A percentile compares a stretch with the other conserved stretches of the same genome.
Conservation (phyloP, 257 asterid species). For the Fraxinus anomala region DNA sequence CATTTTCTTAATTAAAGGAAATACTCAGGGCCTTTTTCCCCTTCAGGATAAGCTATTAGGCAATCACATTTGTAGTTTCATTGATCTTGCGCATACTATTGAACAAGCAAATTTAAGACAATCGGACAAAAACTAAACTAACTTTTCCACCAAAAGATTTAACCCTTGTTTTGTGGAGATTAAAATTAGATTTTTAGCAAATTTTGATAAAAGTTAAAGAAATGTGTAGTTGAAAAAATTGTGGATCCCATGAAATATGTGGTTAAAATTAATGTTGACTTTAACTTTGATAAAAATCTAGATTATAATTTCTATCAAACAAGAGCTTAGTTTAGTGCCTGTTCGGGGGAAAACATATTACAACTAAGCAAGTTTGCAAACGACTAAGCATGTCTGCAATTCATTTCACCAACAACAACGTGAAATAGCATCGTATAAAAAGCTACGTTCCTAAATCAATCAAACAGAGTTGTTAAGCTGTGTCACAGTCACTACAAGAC, state of each 20-base stretch:
- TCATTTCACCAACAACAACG: not conserved
- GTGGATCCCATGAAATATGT: too few species aligned
- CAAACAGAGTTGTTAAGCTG: not conserved
- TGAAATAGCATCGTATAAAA: slow-evolving; percentile 5
- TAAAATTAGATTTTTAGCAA: too few species aligned
- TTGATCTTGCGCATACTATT: not conserved
- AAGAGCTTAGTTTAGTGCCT: not conserved
- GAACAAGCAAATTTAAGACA: not conserved
- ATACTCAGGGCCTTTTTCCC: not conserved
- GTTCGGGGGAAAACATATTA: not conserved
- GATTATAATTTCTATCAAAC: too few species aligned
- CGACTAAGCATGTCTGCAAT: not conserved
- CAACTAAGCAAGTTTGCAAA: not conserved
- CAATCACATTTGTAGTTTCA: not conserved
- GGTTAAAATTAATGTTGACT: too few species aligned
- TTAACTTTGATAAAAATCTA: too few species aligned
- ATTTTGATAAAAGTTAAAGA: too few species aligned
- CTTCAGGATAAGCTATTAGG: not conserved
- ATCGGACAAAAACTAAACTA: not conserved
- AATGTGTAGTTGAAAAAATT: too few species aligned
- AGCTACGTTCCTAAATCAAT: slow-evolving; percentile 15
- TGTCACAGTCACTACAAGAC: not conserved
- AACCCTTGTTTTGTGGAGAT: too few species aligned
- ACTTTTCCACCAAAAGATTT: not conserved
- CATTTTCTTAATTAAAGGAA: not conserved